Conservation (phyloP, 805 yeast species). For the Diddensiella caesifluorescens region DNA sequence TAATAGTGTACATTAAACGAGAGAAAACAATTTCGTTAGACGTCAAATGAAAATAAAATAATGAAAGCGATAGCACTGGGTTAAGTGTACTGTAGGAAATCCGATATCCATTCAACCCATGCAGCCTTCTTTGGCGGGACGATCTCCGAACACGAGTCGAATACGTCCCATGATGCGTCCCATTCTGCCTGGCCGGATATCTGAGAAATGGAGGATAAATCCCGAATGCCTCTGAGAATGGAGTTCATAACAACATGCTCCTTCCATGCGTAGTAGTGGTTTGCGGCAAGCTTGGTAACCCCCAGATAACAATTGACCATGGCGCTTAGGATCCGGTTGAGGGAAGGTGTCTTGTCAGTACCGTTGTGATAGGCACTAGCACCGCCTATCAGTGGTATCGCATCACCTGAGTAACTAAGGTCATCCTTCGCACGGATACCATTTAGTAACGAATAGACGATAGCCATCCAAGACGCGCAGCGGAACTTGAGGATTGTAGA, state of each 20-base stretch:
- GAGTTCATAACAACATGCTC: slow-evolving; percentile 13
- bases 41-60: not conserved
- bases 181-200: not conserved
- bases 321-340: slow-evolving; percentile 7
- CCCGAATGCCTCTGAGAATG: slow-evolving; percentile 5
- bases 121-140: not conserved
- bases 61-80: not conserved
- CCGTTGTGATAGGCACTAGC: not conserved
- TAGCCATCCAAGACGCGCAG: slow-evolving; percentile 11
- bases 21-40: not conserved
- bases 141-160: not conserved
- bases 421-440: slow-evolving; percentile 4
- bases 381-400: not conserved
- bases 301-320: slow-evolving; percentile 8
- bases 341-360: not conserved
- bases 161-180: not conserved
- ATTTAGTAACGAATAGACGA: slow-evolving; percentile 8
- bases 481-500: slow-evolving; percentile 5
- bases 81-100: not conserved
- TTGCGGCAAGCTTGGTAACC: slow-evolving; percentile 7
- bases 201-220: not conserved
- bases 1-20: not conserved
- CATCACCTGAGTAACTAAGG: not conserved
- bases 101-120: slow-evolving; percentile 2
- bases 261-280: slow-evolving; percentile 14